A percentile compares a stretch with the other conserved stretches of the same genome.
These are phyloP conservation scores for Sanghuangporus weigelae DNA, from an alignment of 1,284 basidiomycete species.

Conservation along the genomic window DNA sequence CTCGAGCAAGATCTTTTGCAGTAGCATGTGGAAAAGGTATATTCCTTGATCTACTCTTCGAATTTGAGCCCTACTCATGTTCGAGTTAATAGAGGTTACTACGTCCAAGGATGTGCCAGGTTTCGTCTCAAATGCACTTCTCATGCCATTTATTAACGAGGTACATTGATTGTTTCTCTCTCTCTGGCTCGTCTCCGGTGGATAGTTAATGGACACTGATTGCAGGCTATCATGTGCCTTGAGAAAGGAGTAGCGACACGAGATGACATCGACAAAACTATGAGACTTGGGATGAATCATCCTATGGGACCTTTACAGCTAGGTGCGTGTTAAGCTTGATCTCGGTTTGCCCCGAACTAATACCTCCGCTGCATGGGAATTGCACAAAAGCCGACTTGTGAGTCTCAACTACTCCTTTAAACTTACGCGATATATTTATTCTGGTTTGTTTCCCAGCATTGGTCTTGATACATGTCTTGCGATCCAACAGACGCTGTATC, in stretches of 20 bases:
- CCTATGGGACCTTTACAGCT: conserved; percentile 92
- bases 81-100: conserved; percentile 63
- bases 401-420: conserved; percentile 26
- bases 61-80: neutral
- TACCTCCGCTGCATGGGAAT: neutral
- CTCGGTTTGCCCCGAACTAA: neutral
- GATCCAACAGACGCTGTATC: conserved; percentile 85
- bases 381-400: conserved; percentile 69
- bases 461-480: conserved; percentile 89
- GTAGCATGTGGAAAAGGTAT: conserved; percentile 85
- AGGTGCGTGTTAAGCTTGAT: conserved; percentile 36
- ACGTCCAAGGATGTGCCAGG: conserved; percentile 88
- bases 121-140: conserved; percentile 81
- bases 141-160: conserved; percentile 93
- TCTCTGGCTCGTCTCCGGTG: too few relatives aligned
- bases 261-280: conserved; percentile 93
- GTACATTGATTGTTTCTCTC: conserved; percentile 32
- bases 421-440: neutral
- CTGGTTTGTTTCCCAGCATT: conserved; percentile 50
- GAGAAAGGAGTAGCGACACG: conserved; percentile 88
- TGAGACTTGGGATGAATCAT: conserved; percentile 92
- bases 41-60: neutral
- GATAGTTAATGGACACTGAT: conserved; percentile 23
- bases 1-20: conserved; percentile 79
- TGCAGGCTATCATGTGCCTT: conserved; percentile 85